Conservation (phyloP, 441 rosid species). For the Heliophila coronopifolia region DNA sequence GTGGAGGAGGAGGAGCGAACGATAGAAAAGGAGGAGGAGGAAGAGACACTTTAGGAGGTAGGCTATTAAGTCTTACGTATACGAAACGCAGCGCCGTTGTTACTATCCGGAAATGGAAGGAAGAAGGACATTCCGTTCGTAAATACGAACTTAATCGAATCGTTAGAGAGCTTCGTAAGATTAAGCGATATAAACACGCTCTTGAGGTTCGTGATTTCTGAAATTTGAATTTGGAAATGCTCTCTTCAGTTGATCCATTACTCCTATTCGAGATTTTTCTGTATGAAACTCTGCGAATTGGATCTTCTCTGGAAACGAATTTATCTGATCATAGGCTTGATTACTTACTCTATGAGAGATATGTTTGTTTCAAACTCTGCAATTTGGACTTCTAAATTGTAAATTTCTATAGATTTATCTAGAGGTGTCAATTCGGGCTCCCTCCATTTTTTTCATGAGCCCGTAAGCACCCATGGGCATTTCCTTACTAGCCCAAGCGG, state of each 20-base stretch:
- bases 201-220: conserved; percentile 50
- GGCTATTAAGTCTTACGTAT: conserved; percentile 61
- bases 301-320: too few species aligned
- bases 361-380: too few species aligned
- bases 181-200: conserved; percentile 82
- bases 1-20: conserved; percentile 4
- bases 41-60: conserved; percentile 58
- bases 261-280: background rate
- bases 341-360: background rate
- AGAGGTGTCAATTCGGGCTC: too few species aligned
- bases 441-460: too few species aligned
- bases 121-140: conserved; percentile 59
- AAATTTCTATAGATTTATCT: too few species aligned
- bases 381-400: too few species aligned
- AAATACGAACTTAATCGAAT: conserved; percentile 84
- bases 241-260: too few species aligned
- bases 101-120: conserved; percentile 64
- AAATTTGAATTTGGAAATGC: background rate
- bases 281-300: background rate
- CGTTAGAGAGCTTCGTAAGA: conserved; percentile 80
- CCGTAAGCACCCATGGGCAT: too few species aligned
- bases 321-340: background rate
- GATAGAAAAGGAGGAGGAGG: conserved; percentile 17
- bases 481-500: too few species aligned
- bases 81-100: conserved; percentile 75